These are phyloP conservation scores for Aegilops speltoides DNA, from an alignment of 176 grass and related monocot genomes.

Conservation along the genomic window DNA sequence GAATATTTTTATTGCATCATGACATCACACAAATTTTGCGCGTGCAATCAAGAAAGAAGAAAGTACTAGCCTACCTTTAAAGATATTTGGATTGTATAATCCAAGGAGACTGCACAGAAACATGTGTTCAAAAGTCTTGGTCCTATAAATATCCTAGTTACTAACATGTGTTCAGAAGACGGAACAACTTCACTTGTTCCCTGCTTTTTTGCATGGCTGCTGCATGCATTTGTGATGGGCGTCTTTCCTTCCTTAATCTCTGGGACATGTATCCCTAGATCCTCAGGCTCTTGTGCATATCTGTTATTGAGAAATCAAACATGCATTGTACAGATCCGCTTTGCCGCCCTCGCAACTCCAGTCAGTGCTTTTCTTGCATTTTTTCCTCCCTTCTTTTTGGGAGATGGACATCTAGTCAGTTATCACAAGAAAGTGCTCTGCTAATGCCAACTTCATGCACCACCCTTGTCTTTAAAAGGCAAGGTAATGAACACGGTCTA, in stretches of 20 bases:
- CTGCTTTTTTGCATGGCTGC: slow-evolving; percentile 21
- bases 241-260: slow-evolving; percentile 22
- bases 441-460: slow-evolving; percentile 33
- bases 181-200: not conserved
- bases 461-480: slow-evolving; percentile 50
- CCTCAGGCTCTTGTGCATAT: not conserved
- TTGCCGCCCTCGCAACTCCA: slow-evolving; percentile 13
- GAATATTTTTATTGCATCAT: not conserved
- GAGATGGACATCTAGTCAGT: slow-evolving; percentile 52
- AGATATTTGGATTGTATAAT: not conserved
- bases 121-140: not conserved
- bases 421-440: slow-evolving; percentile 21
- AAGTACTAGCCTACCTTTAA: slow-evolving; percentile 24
- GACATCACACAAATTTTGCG: not conserved
- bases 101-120: not conserved
- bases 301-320: slow-evolving; percentile 18
- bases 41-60: slow-evolving; percentile 4
- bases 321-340: slow-evolving; percentile 26
- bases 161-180: not conserved
- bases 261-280: slow-evolving; percentile 7
- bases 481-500: slow-evolving; percentile 9
- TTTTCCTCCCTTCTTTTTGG: not conserved
- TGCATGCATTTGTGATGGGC: slow-evolving; percentile 39
- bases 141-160: slow-evolving; percentile 26
- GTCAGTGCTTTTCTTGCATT: slow-evolving; percentile 1